Evolutionary conservation across 805 yeast genomes (phyloP).

Genomic region (Wickerhamomyces strasburgensis): DNA sequence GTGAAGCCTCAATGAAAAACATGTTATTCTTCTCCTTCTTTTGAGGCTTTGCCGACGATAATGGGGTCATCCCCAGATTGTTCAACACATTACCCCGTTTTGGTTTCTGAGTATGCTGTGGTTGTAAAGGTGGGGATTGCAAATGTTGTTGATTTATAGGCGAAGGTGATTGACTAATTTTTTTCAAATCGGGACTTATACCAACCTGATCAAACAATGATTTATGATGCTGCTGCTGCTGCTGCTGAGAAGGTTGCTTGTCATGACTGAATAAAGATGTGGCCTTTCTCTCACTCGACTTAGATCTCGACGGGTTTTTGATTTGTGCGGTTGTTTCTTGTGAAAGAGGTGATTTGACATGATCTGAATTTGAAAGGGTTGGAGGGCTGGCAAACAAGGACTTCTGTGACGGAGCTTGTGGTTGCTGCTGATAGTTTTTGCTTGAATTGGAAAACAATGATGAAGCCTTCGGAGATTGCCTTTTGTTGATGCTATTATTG

Average conservation of each 20-base stretch:
- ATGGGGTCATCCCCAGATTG: slow-evolving; percentile 25
- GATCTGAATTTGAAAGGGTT: slow-evolving; percentile 9
- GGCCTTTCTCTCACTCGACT: slow-evolving; percentile 2
- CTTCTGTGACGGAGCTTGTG: slow-evolving; percentile 3
- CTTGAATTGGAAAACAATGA: neutral
- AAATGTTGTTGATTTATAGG: too few relatives aligned
- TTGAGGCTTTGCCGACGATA: slow-evolving; percentile 4
- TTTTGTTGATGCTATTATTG: too few relatives aligned
- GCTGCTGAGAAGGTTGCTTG: slow-evolving; percentile 3
- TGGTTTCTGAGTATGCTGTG: slow-evolving; percentile 7
- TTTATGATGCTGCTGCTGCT: slow-evolving; percentile 2
- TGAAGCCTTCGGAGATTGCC: neutral
- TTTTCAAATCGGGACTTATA: slow-evolving; percentile 21
- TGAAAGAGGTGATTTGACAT: slow-evolving; percentile 22
- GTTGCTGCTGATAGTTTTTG: slow-evolving; percentile 1
- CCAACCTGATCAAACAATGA: slow-evolving; percentile 23
- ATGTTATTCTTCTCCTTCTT: slow-evolving; percentile 24
- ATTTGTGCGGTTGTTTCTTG: slow-evolving; percentile 18
- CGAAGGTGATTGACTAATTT: slow-evolving; percentile 3
- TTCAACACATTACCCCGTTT: slow-evolving; percentile 23
- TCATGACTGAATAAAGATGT: slow-evolving; percentile 8
- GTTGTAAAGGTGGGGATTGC: slow-evolving; percentile 1
- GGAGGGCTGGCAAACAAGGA: neutral
- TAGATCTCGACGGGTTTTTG: neutral
- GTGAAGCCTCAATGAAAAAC: slow-evolving; percentile 29